Evolutionary conservation across 2,329 filamentous ascomycete species (phyloP), one percentile per base, ranked within the genome.

Genomic region (Aspergillus transmontanensis): DNA sequence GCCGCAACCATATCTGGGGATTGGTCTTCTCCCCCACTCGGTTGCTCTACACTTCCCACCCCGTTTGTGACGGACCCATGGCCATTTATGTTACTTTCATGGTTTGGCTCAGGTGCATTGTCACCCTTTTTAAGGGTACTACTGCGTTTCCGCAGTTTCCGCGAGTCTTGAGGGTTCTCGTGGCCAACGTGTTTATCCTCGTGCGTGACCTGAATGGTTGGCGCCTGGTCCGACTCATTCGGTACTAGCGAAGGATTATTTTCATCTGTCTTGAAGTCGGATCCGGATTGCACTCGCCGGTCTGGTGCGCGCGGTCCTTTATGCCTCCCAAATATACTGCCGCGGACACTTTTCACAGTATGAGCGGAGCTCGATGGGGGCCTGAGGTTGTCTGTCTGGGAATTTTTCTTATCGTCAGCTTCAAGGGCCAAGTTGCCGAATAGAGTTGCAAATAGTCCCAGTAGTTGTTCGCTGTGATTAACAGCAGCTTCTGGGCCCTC

Each of bases 401-500:
- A 14, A 14, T 11, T 21, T 50, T 65, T 72, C 60, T 66, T 62
- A 23, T 66, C 53, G 53, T 73, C 63, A 68, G 70, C 63, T 30
- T 78, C 75, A 54, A 77, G 78, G 66, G 83, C 79, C 11, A 87
- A 79, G 56, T 88, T 86, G 7, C 90, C 90, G 75, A 97, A 98
- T 0, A 99, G 82, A 65, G 91, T 86, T 3, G 89, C 86, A 73
- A 95, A 99, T 0, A 98, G 82, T 19, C 88, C 88, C 23, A 99
- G 81, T 45, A 99, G 83, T 76, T 97, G 93, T 67, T 92, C 88
- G 73, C 91, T 94, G 64, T 91, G 89, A 73, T 97, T 97, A 57
- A 98, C 92, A 21, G 95, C 94, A 61, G 90, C 87, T 62, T 92
- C 89, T 0, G 93, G 88, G 1, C 93, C 93, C 74, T 97, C 93